Base-by-base conservation (phyloP, 2,329 filamentous ascomycete genomes). In the Aspergillus pseudoterreus region DNA sequence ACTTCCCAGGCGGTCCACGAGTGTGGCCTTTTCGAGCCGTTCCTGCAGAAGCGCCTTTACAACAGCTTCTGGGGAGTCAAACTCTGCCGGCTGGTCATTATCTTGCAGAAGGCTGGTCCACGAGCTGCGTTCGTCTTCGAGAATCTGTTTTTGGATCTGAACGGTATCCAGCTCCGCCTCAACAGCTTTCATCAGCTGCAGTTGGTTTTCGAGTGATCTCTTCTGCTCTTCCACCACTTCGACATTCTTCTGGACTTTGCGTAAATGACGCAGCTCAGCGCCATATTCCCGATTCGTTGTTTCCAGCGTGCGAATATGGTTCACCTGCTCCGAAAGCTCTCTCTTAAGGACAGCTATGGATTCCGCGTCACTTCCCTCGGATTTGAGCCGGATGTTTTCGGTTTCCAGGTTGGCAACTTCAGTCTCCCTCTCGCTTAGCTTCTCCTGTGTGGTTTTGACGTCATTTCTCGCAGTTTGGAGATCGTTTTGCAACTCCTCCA, bases 201-300 rank as follows among this genome's bases (percentile, higher is more conserved):
- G 69, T 64, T 85, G 90, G 30, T 85, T 84, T 68, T 94, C 87
- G 19, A 99, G 74, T 0, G 84, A 83, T 55, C 89, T 81, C 76
- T 97, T 97, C 75, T 99, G 91, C 69, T 99, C 94, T 67, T 99
- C 91, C 0, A 97, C 88, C 2, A 99, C 82, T 64, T 96, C 90
- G 1, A 96, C 86, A n/a, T 88, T 90, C 71, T 89, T 92, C 68
- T 91, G 86, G 3, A 87, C 75, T 59, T 91, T 88, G 12, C 91
- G 86, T 35, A 95, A 79, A 59, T 91, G 87, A 61, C 88, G 90
- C 33, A 99, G 74, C 67, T 99, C 92, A 0, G 80, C 72, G 12
- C 83, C 77, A 64, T 96, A 89, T 45, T 95, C 90, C 21, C 89
- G 81, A 56, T 90, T 96, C 33, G 83, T 83, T 1, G 82, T 80